Evolutionary conservation across 306 rosid species (phyloP).

Genomic region (Cucumis melo): DNA sequence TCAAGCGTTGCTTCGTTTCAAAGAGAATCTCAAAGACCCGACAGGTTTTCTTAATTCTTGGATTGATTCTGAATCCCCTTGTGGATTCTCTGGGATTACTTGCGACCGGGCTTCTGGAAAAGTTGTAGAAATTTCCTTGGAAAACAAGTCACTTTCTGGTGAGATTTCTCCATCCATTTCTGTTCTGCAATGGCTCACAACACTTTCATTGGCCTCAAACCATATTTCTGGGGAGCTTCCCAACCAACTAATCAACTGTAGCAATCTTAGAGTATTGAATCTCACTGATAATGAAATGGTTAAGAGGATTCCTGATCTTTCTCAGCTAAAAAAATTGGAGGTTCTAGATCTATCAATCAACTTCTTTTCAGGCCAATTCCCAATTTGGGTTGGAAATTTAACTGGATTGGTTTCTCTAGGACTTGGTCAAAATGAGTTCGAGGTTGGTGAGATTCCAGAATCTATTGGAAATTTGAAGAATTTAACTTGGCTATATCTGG

Average conservation of each 20-base stretch:
- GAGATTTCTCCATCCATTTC: conserved; percentile 47
- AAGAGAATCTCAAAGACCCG: conserved; percentile 57
- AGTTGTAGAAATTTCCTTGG: conserved; percentile 49
- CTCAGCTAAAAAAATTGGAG: conserved; percentile 38
- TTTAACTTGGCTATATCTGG: conserved; percentile 66
- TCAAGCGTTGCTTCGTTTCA: conserved; percentile 51
- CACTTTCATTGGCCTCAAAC: conserved; percentile 46
- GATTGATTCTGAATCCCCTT: conserved; percentile 44
- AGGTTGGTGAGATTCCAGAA: conserved; percentile 40
- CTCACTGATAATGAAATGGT: conserved; percentile 36
- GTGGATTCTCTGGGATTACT: conserved; percentile 48
- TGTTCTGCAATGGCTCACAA: conserved; percentile 32
- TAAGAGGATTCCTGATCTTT: conserved; percentile 63
- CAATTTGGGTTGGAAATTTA: conserved; percentile 67
- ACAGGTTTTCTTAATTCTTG: conserved; percentile 40
- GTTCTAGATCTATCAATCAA: conserved; percentile 62
- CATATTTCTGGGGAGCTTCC: conserved; percentile 56
- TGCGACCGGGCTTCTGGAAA: conserved; percentile 38
- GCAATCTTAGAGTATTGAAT: conserved; percentile 53
- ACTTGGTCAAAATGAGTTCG: conserved; percentile 47
- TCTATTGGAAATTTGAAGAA: conserved; percentile 51
- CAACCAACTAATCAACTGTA: conserved; percentile 24
- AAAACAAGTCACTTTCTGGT: conserved; percentile 53
- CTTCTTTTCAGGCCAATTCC: conserved; percentile 42
- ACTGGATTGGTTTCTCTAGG: conserved; percentile 34